A percentile compares a stretch with the other conserved stretches of the same genome.
These are phyloP conservation scores for Chlamydomonas sphaeroides DNA, from an alignment of 139 green algal genomes.

Conservation along the genomic window DNA sequence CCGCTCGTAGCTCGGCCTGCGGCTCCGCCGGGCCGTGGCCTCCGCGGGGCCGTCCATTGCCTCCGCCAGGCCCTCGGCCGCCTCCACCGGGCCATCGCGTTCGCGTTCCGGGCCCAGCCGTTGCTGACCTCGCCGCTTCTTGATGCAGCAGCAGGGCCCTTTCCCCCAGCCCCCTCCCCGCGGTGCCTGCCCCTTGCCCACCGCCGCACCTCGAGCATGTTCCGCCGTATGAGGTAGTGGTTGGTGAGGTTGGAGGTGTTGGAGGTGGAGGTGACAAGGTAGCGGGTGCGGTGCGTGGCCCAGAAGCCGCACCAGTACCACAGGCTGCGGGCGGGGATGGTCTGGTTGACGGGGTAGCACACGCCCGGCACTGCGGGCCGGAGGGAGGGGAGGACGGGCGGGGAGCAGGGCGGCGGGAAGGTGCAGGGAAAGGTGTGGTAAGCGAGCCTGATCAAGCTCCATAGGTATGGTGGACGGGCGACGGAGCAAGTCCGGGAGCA, in stretches of 20 bases:
- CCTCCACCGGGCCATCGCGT: too few species aligned
- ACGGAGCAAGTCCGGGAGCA: too few species aligned
- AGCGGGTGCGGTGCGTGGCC: constrained; percentile 14
- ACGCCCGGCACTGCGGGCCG: constrained; percentile 5
- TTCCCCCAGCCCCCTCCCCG: too few species aligned
- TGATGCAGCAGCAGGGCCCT: too few species aligned
- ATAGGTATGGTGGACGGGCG: too few species aligned
- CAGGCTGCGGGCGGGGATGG: neutral
- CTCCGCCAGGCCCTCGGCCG: too few species aligned
- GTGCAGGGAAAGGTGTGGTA: neutral
- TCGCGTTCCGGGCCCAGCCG: too few species aligned
- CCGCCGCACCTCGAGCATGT: neutral
- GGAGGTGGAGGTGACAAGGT: neutral
- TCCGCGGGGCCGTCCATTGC: too few species aligned
- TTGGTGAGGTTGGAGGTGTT: constrained; percentile 7
- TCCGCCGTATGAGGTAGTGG: constrained; percentile 17
- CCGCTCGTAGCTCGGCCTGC: too few species aligned
- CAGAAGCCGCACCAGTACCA: constrained; percentile 43
- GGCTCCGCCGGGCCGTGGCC: too few species aligned
- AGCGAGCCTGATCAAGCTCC: neutral
- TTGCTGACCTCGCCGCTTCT: too few species aligned
- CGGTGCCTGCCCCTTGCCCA: neutral
- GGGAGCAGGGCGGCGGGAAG: neutral
- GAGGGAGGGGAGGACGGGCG: too few species aligned
- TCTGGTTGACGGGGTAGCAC: constrained; percentile 13